Percentiles rank a stretch among this genome's conserved stretches.
phyloP scores from a whole-genome alignment of 2,329 filamentous ascomycete genomes.

The Colletotrichum sp. region DNA sequence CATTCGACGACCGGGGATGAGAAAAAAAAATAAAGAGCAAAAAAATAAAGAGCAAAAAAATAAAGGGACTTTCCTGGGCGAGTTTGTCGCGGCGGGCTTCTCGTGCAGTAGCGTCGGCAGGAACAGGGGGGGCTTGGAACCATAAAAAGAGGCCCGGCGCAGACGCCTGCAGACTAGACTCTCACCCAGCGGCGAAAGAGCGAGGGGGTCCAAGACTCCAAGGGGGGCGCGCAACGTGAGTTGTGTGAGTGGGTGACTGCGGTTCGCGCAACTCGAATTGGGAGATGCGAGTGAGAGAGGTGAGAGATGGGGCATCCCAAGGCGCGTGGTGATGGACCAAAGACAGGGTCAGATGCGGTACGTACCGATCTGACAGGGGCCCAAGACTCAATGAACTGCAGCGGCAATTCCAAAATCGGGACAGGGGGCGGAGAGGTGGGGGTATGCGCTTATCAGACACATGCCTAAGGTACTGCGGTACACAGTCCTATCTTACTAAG shows the following conservation, averaged over 20 bases:
- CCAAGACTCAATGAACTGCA: background rate
- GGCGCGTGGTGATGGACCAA: background rate
- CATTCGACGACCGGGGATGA: background rate
- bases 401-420: slow-evolving; percentile 6
- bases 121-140: slow-evolving; percentile 12
- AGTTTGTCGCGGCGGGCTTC: slow-evolving; percentile 14
- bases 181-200: background rate
- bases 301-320: background rate
- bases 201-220: background rate
- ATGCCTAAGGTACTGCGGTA: background rate
- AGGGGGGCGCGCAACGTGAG: background rate
- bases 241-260: background rate
- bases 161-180: slow-evolving; percentile 7
- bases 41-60: background rate
- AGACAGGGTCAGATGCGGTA: background rate
- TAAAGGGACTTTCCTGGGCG: background rate
- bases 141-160: slow-evolving; percentile 21
- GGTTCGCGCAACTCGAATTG: background rate
- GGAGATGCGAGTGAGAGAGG: background rate
- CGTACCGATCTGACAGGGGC: background rate
- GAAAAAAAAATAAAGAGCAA: background rate
- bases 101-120: slow-evolving; percentile 18
- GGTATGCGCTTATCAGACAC: background rate
- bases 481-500: background rate
- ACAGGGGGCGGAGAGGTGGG: background rate